Evolutionary conservation across 257 asterid genomes (phyloP).

Genomic region (Solanum piurae): DNA sequence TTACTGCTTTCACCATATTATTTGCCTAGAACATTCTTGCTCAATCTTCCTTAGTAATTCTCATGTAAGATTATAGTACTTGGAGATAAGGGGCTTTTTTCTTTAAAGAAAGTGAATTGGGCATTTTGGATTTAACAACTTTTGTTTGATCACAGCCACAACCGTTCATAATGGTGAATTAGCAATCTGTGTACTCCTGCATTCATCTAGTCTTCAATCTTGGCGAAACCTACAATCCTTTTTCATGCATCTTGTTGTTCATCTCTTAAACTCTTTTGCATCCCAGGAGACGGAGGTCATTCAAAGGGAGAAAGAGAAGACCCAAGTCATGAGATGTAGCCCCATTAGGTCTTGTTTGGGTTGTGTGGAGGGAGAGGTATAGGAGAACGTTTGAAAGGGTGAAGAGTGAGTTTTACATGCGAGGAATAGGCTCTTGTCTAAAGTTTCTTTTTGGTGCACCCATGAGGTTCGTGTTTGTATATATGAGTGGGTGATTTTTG

Average conservation of each 20-base stretch:
- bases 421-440: background rate
- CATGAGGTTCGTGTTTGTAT: background rate
- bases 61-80: background rate
- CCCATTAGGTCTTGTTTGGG: background rate
- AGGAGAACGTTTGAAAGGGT: background rate
- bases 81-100: background rate
- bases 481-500: background rate
- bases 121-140: background rate
- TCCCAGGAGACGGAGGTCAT: background rate
- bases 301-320: background rate
- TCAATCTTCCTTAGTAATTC: background rate
- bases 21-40: background rate
- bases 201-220: background rate
- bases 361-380: background rate
- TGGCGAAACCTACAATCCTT: background rate
- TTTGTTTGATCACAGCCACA: background rate
- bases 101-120: background rate
- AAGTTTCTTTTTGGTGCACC: background rate
- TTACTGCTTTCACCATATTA: background rate
- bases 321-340: background rate
- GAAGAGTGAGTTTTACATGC: background rate
- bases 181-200: background rate
- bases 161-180: background rate
- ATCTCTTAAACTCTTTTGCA: background rate
- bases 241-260: background rate